Percentiles rank a stretch among this genome's conserved stretches.
These are phyloP conservation scores for Yarrowia divulgata DNA, from an alignment of 805 yeast genomes.

Conservation along the genomic window DNA sequence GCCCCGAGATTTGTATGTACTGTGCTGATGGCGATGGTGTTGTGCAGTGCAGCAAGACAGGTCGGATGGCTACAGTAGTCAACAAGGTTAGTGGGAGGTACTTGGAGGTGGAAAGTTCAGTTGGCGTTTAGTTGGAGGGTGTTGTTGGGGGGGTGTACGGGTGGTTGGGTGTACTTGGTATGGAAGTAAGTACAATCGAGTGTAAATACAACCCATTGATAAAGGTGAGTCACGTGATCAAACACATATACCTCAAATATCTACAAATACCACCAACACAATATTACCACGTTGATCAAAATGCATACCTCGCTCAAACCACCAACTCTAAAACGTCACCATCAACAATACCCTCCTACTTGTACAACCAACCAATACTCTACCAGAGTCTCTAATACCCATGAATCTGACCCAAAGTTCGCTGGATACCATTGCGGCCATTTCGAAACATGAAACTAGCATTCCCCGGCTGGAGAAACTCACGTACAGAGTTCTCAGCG, in stretches of 20 bases:
- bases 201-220: too few relatives aligned
- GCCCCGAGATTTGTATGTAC: too few relatives aligned
- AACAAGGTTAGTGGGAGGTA: neutral
- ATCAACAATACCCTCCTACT: too few relatives aligned
- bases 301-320: too few relatives aligned
- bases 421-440: constrained; percentile 26
- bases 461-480: constrained; percentile 18
- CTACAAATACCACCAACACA: too few relatives aligned
- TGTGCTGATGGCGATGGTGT: constrained; percentile 27
- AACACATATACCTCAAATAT: too few relatives aligned
- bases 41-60: constrained; percentile 25
- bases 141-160: too few relatives aligned
- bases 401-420: constrained; percentile 18
- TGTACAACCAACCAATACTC: too few relatives aligned
- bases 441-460: constrained; percentile 14
- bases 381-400: neutral
- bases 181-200: too few relatives aligned
- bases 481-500: constrained; percentile 7
- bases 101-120: neutral
- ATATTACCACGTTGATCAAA: too few relatives aligned
- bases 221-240: too few relatives aligned
- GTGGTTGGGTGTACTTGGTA: too few relatives aligned
- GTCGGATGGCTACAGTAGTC: neutral
- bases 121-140: neutral
- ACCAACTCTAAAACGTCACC: neutral